A percentile compares a stretch with the other conserved stretches of the same genome.
Conservation (phyloP, 2,329 filamentous ascomycete species). For the Ophiocordyceps polyrhachis-furcata region DNA sequence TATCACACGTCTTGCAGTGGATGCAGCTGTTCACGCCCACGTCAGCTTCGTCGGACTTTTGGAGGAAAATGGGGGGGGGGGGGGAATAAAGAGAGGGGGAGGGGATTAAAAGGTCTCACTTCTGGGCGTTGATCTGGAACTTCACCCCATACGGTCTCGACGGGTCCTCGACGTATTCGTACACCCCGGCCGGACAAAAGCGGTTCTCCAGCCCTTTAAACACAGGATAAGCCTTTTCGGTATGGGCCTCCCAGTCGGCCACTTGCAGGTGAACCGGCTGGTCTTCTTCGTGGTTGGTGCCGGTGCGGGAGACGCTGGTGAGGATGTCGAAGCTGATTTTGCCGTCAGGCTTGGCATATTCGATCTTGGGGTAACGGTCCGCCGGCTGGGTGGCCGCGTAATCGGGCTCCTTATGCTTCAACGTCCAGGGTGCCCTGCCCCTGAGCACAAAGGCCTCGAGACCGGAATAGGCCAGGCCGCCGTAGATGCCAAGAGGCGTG, state of each 20-base stretch:
- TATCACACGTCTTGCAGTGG: slow-evolving; percentile 99
- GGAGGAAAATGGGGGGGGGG: not conserved
- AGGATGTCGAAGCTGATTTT: slow-evolving; percentile 92
- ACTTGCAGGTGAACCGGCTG: slow-evolving; percentile 94
- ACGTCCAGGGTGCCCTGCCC: slow-evolving; percentile 76
- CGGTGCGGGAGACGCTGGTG: slow-evolving; percentile 85
- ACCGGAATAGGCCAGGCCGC: slow-evolving; percentile 81
- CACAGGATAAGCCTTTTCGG: slow-evolving; percentile 60
- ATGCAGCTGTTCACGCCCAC: slow-evolving; percentile 49
- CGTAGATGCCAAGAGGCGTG: slow-evolving; percentile 67
- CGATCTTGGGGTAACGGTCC: slow-evolving; percentile 68
- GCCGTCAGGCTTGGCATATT: slow-evolving; percentile 92
- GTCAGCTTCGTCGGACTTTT: slow-evolving; percentile 1
- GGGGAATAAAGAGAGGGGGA: not conserved
- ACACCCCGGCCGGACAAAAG: slow-evolving; percentile 94
- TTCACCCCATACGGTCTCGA: slow-evolving; percentile 73
- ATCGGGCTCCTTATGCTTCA: slow-evolving; percentile 69
- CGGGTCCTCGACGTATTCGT: slow-evolving; percentile 91
- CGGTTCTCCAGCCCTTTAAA: slow-evolving; percentile 90
- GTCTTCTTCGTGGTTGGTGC: slow-evolving; percentile 97
- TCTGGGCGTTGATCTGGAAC: slow-evolving; percentile 96
- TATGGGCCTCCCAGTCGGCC: slow-evolving; percentile 85
- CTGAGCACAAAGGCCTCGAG: slow-evolving; percentile 78
- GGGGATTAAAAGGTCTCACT: slow-evolving; percentile 38
- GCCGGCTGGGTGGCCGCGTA: slow-evolving; percentile 62